phyloP scores from a whole-genome alignment of 2,329 filamentous ascomycete species.

The Zalaria obscura region DNA sequence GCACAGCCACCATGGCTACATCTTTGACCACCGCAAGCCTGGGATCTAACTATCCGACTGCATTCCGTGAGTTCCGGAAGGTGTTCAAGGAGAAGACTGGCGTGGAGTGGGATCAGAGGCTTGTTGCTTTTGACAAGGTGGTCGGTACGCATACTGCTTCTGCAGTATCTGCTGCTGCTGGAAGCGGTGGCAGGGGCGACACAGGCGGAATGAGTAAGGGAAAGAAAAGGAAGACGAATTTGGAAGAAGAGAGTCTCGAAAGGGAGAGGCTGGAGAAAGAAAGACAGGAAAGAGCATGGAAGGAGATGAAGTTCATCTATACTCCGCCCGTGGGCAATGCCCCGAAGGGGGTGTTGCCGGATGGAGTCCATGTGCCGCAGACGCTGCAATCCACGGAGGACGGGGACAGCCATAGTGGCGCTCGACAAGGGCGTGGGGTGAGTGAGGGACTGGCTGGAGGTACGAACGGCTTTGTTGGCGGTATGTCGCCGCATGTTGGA shows the following conservation, averaged over 20 bases:
- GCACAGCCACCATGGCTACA: constrained; percentile 10
- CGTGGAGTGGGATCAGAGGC: constrained; percentile 26
- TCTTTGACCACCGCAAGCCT: neutral
- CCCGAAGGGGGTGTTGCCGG: too few species aligned
- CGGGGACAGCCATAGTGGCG: too few species aligned
- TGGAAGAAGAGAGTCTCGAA: neutral
- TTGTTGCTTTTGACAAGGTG: constrained; percentile 6
- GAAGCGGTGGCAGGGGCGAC: neutral
- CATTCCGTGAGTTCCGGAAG: constrained; percentile 22
- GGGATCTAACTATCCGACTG: constrained; percentile 16
- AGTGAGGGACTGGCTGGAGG: too few species aligned
- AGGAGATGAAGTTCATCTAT: constrained; percentile 4
- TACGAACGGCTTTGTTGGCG: too few species aligned
- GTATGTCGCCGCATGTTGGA: too few species aligned
- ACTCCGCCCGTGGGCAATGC: too few species aligned
- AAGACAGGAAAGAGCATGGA: constrained; percentile 5
- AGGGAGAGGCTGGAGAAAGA: constrained; percentile 5
- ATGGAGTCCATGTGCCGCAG: too few species aligned
- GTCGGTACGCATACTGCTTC: neutral
- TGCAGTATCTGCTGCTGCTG: neutral
- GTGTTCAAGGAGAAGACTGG: constrained; percentile 25
- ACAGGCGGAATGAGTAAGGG: neutral
- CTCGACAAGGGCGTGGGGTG: too few species aligned
- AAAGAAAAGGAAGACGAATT: neutral
- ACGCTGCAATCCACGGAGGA: too few species aligned